These are phyloP conservation scores for Colletotrichum simmondsii DNA, from an alignment of 2,329 filamentous ascomycete species.

Conservation along the genomic window DNA sequence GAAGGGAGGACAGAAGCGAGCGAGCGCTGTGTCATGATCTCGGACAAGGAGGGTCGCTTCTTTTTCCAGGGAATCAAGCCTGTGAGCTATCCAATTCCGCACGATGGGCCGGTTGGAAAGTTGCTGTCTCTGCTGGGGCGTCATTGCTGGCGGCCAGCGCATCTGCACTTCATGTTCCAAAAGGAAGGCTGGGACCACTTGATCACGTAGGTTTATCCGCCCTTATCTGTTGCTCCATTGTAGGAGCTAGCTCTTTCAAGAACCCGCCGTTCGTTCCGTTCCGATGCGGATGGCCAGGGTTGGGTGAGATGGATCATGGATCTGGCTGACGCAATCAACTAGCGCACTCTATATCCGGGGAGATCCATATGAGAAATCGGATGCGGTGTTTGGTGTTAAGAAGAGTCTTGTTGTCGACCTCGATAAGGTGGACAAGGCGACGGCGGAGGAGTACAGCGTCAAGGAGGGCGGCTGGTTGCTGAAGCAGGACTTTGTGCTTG, in stretches of 20 bases:
- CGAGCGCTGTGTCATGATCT: constrained; percentile 62
- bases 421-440: constrained; percentile 60
- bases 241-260: neutral
- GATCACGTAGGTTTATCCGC: constrained; percentile 74
- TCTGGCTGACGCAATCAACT: neutral
- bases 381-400: constrained; percentile 90
- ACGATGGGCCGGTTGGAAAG: constrained; percentile 85
- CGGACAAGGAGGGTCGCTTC: constrained; percentile 57
- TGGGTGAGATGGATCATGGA: neutral
- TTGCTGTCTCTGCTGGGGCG: constrained; percentile 73
- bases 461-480: constrained; percentile 72
- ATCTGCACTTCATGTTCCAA: constrained; percentile 92
- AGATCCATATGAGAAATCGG: constrained; percentile 84
- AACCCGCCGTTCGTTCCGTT: neutral
- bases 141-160: constrained; percentile 81
- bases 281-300: neutral
- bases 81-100: constrained; percentile 85
- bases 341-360: constrained; percentile 82
- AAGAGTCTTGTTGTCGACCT: constrained; percentile 78
- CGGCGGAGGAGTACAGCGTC: constrained; percentile 71
- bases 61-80: constrained; percentile 89
- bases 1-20: constrained; percentile 58
- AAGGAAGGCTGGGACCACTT: constrained; percentile 82
- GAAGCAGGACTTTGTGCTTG: constrained; percentile 81
- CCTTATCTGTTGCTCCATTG: neutral